Conservation (phyloP, 441 rosid genomes). For the Kokia cookei region DNA sequence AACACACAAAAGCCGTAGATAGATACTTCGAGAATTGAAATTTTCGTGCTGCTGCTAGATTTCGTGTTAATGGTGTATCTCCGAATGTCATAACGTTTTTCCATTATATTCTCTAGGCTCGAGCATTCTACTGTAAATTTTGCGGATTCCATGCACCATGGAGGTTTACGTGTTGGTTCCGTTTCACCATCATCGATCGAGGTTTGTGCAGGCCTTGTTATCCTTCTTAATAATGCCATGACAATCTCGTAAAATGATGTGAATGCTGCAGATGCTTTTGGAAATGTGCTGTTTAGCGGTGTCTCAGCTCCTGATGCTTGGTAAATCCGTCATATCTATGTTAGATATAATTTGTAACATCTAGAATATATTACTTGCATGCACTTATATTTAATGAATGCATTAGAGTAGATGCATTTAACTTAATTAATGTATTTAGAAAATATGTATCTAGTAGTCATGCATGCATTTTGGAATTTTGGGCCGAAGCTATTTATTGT, state of each 20-base stretch:
- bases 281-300: conserved; percentile 90
- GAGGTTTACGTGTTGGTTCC: conserved; percentile 57
- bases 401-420: too few relatives aligned
- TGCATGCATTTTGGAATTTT: too few relatives aligned
- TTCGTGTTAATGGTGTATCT: too few relatives aligned
- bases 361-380: too few relatives aligned
- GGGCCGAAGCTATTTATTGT: too few relatives aligned
- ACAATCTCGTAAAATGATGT: conserved; percentile 12
- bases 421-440: too few relatives aligned
- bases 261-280: conserved; percentile 72
- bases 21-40: not conserved
- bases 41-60: not conserved
- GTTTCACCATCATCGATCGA: conserved; percentile 78
- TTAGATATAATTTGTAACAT: too few relatives aligned
- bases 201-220: conserved; percentile 34
- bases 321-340: conserved; percentile 65
- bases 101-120: conserved; percentile 43
- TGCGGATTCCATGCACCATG: conserved; percentile 65
- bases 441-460: too few relatives aligned
- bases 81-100: not conserved
- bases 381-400: too few relatives aligned
- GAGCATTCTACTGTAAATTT: conserved; percentile 68
- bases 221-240: conserved; percentile 7
- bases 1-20: not conserved
- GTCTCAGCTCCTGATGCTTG: conserved; percentile 68